A percentile compares a stretch with the other conserved stretches of the same genome.
phyloP scores from a whole-genome alignment of 164 flowering plant genomes.

The Liriodendron chinense region DNA sequence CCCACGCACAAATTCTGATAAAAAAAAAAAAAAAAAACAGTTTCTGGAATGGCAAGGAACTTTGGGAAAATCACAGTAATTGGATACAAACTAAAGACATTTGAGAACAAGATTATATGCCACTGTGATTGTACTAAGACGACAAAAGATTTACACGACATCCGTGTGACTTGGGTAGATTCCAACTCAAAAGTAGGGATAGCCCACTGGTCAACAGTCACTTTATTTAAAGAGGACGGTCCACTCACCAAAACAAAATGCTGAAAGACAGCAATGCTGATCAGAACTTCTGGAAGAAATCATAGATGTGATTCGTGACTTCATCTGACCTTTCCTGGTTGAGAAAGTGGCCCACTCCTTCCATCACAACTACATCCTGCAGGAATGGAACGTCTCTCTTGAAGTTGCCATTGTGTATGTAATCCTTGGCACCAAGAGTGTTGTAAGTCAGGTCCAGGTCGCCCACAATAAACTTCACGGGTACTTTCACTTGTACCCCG shows the following conservation, averaged over 20 bases:
- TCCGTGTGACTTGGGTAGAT: too few species aligned
- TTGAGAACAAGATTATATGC: too few species aligned
- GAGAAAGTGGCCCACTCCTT: conserved; percentile 15
- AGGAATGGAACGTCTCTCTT: conserved; percentile 17
- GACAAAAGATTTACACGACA: too few species aligned
- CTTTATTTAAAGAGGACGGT: neutral
- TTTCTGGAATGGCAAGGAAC: too few species aligned
- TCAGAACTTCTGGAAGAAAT: conserved; percentile 7
- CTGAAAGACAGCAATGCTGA: neutral
- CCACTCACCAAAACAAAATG: neutral
- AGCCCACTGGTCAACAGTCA: neutral
- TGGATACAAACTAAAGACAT: too few species aligned
- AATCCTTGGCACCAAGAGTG: conserved; percentile 25
- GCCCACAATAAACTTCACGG: conserved; percentile 42
- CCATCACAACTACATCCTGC: conserved; percentile 12
- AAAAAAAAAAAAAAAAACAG: too few species aligned
- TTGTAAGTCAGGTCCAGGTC: conserved; percentile 35
- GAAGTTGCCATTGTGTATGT: conserved; percentile 28
- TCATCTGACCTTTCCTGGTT: conserved; percentile 13
- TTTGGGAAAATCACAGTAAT: too few species aligned
- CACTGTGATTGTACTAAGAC: too few species aligned
- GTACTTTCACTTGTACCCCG: conserved; percentile 41
- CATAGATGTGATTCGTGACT: conserved; percentile 6
- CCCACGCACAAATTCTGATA: too few species aligned
- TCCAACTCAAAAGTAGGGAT: too few species aligned